Conservation (phyloP, 2,329 filamentous ascomycete species). For the Monosporascus sp. region DNA sequence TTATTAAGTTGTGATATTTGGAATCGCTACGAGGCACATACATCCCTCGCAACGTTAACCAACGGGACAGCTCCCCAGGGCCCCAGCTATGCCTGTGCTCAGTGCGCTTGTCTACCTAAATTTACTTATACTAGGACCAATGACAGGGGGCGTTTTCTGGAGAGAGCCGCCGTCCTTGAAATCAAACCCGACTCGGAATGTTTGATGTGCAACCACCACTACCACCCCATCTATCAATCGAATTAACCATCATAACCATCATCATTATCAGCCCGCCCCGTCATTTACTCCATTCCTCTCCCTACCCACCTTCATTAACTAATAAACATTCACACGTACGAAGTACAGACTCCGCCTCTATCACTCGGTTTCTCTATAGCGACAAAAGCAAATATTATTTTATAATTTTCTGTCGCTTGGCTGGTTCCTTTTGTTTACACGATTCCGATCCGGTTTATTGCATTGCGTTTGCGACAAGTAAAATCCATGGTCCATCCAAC, state of each 20-base stretch:
- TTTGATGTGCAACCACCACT: not conserved
- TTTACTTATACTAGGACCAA: too few species aligned
- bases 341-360: too few species aligned
- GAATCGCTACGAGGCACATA: not conserved
- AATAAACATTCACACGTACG: too few species aligned
- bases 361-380: too few species aligned
- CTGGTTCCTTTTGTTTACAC: not conserved
- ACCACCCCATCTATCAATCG: not conserved
- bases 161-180: not conserved
- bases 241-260: not conserved
- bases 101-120: too few species aligned
- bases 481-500: not conserved
- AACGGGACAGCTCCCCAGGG: not conserved
- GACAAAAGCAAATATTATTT: not conserved
- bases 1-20: not conserved
- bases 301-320: too few species aligned
- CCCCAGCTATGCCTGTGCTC: not conserved
- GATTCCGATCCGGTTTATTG: not conserved
- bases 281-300: too few species aligned
- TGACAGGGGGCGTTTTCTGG: too few species aligned
- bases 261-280: not conserved
- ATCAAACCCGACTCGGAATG: not conserved
- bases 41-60: not conserved
- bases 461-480: not conserved
- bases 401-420: not conserved